phyloP scores from a whole-genome alignment of 345 rosid species.

The Gossypium raimondii region DNA sequence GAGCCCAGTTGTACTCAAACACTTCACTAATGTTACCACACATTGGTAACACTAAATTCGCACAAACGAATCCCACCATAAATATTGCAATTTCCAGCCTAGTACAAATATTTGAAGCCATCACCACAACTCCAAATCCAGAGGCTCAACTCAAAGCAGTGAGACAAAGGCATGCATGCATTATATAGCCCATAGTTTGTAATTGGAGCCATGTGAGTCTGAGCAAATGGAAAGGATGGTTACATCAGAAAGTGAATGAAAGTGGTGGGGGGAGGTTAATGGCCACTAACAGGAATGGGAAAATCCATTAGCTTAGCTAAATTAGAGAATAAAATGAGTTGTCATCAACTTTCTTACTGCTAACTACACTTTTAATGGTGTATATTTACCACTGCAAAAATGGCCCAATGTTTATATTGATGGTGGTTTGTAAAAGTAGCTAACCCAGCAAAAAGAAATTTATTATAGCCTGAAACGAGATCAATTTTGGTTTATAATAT shows the following conservation, averaged over 20 bases:
- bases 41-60: not conserved
- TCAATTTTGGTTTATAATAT: not conserved
- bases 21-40: not conserved
- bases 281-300: not conserved
- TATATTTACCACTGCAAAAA: not conserved
- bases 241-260: not conserved
- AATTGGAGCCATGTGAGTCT: not conserved
- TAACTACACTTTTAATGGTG: not conserved
- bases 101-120: not conserved
- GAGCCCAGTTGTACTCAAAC: constrained; percentile 10
- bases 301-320: not conserved
- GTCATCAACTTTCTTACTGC: constrained; percentile 15
- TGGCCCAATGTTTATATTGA: not conserved
- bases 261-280: not conserved
- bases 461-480: not conserved
- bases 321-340: constrained; percentile 6
- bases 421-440: not conserved
- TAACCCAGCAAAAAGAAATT: not conserved
- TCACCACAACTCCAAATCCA: not conserved
- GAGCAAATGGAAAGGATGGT: not conserved
- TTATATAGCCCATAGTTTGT: not conserved
- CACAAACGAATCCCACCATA: not conserved
- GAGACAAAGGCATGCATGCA: not conserved
- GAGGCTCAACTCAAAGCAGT: not conserved
- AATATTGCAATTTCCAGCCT: not conserved